A percentile compares a stretch with the other conserved stretches of the same genome.
Evolutionary conservation across 371 early-diverging fungal species (phyloP).

Genomic region (Dinochytrium kinnereticum): DNA sequence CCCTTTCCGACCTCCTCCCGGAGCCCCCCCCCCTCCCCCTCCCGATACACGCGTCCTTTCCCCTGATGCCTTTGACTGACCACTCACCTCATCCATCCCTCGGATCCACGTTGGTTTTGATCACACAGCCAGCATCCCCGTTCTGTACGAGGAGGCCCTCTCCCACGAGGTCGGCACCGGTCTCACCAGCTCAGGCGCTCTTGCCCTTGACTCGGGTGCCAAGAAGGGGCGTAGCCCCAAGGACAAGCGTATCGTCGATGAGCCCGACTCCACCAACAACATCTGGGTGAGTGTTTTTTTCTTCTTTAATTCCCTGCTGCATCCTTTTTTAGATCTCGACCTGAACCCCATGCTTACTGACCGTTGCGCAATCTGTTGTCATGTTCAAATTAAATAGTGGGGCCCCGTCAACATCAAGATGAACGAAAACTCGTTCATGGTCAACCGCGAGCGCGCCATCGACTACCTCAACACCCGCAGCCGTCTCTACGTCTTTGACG

Average conservation of each 20-base stretch:
- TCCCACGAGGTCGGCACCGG: conserved; percentile 84
- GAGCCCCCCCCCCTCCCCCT: no score
- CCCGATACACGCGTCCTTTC: neutral
- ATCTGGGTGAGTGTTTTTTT: conserved; percentile 67
- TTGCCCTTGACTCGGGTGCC: conserved; percentile 87
- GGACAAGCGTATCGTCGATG: conserved; percentile 97
- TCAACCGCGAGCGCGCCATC: conserved; percentile 94
- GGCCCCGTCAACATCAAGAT: conserved; percentile 92
- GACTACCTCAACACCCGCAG: conserved; percentile 95
- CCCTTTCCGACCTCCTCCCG: no score
- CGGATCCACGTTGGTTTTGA: neutral
- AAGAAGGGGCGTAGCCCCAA: conserved; percentile 79
- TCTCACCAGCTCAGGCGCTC: conserved; percentile 88
- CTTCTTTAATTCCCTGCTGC: no score
- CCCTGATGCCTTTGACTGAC: neutral
- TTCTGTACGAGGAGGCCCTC: conserved; percentile 94
- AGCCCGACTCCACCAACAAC: conserved; percentile 75
- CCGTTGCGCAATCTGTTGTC: neutral
- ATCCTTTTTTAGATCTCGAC: no score
- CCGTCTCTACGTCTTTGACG: conserved; percentile 95
- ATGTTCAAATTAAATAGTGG: conserved; percentile 51
- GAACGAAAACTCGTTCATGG: conserved; percentile 84
- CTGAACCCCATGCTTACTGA: neutral
- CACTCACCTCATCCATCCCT: neutral
- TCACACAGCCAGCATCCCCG: conserved; percentile 70